Conservation (phyloP, 768 basidiomycete species). For the Lactarius evosmus region DNA sequence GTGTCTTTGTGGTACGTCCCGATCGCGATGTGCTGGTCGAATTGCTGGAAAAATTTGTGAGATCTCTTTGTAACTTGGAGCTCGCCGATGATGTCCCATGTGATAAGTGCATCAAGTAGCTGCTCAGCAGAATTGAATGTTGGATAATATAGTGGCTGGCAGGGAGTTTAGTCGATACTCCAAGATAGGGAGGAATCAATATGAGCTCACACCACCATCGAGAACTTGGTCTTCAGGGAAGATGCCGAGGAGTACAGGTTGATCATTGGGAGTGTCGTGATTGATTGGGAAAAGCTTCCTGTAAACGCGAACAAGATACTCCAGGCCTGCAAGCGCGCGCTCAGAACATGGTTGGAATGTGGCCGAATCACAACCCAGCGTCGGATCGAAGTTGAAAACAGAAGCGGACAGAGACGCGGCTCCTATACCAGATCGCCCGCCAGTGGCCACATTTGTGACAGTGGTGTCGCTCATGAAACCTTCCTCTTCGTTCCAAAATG, state of each 20-base stretch:
- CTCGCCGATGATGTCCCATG: slow-evolving; percentile 14
- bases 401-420: neutral
- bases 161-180: neutral
- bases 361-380: slow-evolving; percentile 15
- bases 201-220: slow-evolving; percentile 8
- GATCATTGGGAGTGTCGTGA: neutral
- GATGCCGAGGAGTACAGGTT: slow-evolving; percentile 6
- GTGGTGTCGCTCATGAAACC: slow-evolving; percentile 21
- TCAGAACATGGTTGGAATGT: slow-evolving; percentile 24
- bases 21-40: neutral
- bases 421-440: slow-evolving; percentile 19
- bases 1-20: slow-evolving; percentile 4
- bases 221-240: slow-evolving; percentile 12
- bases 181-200: neutral
- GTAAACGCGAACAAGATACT: slow-evolving; percentile 14
- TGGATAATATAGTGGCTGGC: slow-evolving; percentile 11
- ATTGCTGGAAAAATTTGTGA: slow-evolving; percentile 18
- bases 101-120: slow-evolving; percentile 6
- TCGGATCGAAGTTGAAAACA: slow-evolving; percentile 20
- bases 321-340: slow-evolving; percentile 11
- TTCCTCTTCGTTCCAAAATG: slow-evolving; percentile 21
- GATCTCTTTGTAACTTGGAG: slow-evolving; percentile 12
- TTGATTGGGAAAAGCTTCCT: slow-evolving; percentile 15
- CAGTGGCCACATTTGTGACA: slow-evolving; percentile 7
- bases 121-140: slow-evolving; percentile 14